These are phyloP conservation scores for Phaeosphaeriaceae sp. DNA, from an alignment of 2,329 filamentous ascomycete genomes.

Conservation along the genomic window DNA sequence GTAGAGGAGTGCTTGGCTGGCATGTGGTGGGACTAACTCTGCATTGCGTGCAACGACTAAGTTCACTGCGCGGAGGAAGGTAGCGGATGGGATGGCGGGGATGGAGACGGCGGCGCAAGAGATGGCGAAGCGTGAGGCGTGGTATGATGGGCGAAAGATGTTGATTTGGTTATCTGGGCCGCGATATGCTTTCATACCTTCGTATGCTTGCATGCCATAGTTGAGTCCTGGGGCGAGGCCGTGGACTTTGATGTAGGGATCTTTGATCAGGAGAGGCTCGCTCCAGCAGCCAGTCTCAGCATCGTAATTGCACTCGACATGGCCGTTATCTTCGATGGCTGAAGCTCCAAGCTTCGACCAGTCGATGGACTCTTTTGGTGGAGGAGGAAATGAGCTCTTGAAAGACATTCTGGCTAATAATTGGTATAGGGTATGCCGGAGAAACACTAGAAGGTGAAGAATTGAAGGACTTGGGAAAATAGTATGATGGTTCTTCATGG, in stretches of 20 bases:
- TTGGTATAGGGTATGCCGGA: neutral
- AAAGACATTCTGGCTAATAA: neutral
- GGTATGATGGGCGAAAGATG: constrained; percentile 40
- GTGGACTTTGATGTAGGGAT: constrained; percentile 24
- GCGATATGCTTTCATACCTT: constrained; percentile 30
- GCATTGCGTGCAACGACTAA: constrained; percentile 35
- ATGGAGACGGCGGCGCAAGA: constrained; percentile 40
- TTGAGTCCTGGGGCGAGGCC: constrained; percentile 28
- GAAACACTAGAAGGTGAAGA: neutral
- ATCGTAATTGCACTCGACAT: constrained; percentile 22
- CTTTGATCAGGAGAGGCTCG: constrained; percentile 18
- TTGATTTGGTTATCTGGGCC: constrained; percentile 29
- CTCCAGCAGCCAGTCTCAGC: constrained; percentile 19
- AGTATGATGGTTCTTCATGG: neutral
- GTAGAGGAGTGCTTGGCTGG: constrained; percentile 40
- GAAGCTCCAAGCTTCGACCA: constrained; percentile 19
- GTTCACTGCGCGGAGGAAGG: constrained; percentile 34
- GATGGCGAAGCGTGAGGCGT: constrained; percentile 37
- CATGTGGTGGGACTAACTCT: constrained; percentile 33
- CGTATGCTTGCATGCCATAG: constrained; percentile 31
- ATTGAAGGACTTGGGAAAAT: neutral
- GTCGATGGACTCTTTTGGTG: constrained; percentile 15
- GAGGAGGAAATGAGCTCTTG: constrained; percentile 14
- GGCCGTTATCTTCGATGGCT: constrained; percentile 23
- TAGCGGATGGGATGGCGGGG: constrained; percentile 35